Conservation (phyloP, 768 basidiomycete genomes). For the Leucocoprinus leucothites region DNA sequence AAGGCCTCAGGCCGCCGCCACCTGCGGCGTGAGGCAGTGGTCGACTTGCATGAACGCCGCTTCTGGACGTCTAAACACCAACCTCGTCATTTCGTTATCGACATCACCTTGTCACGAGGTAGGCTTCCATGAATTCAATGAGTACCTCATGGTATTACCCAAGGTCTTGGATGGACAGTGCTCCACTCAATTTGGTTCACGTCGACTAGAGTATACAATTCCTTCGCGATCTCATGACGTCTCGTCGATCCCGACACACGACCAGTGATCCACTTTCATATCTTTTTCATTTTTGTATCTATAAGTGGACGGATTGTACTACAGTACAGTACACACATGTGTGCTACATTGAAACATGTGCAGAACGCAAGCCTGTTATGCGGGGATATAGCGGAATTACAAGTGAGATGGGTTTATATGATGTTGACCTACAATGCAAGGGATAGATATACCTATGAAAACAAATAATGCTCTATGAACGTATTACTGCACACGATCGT, state of each 20-base stretch:
- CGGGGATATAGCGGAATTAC: neutral
- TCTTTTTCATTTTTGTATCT: conserved; percentile 5
- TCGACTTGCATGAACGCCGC: neutral
- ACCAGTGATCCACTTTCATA: neutral
- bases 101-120: neutral
- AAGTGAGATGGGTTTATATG: conserved; percentile 1
- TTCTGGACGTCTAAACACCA: neutral
- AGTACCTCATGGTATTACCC: conserved; percentile 1
- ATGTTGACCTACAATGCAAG: neutral
- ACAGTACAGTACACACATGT: conserved; percentile 2
- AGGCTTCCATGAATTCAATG: conserved; percentile 17
- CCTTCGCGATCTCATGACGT: neutral
- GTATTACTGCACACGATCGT: conserved; percentile 4
- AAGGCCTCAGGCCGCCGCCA: neutral
- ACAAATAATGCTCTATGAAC: conserved; percentile 14
- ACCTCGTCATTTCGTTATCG: neutral
- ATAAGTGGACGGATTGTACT: neutral
- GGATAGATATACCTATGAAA: conserved; percentile 4
- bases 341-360: conserved; percentile 7
- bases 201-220: no score
- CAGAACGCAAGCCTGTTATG: neutral
- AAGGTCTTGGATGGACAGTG: no score
- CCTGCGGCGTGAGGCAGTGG: neutral
- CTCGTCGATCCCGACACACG: neutral
- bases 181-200: no score